phyloP scores from a whole-genome alignment of 495 filamentous ascomycete genomes.

The Cenococcum geophilum region DNA sequence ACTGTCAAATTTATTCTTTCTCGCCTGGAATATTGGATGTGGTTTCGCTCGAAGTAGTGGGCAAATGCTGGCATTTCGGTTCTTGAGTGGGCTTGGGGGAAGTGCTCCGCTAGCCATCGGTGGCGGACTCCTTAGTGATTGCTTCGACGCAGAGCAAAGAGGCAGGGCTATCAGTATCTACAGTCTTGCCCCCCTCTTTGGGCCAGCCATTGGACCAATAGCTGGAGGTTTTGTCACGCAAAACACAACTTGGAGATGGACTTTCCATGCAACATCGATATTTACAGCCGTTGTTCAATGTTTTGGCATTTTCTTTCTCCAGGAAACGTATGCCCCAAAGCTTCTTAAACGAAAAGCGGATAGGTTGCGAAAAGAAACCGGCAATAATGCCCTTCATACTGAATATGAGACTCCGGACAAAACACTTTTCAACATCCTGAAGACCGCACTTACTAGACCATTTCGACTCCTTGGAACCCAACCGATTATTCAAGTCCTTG shows the following conservation, averaged over 20 bases:
- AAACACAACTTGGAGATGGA: slow-evolving; percentile 49
- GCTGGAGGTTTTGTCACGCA: slow-evolving; percentile 54
- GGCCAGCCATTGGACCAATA: slow-evolving; percentile 40
- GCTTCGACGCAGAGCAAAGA: slow-evolving; percentile 38
- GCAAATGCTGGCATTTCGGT: slow-evolving; percentile 41
- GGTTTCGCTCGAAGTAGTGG: slow-evolving; percentile 37
- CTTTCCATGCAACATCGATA: slow-evolving; percentile 48
- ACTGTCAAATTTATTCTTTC: slow-evolving; percentile 38
- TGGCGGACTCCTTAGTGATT: slow-evolving; percentile 39
- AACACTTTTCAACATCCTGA: slow-evolving; percentile 30
- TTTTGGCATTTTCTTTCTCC: slow-evolving; percentile 59
- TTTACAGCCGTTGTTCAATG: slow-evolving; percentile 56
- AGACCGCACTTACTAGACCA: slow-evolving; percentile 38
- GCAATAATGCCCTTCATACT: slow-evolving; percentile 56
- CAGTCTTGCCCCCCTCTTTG: slow-evolving; percentile 39
- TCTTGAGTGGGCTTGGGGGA: slow-evolving; percentile 40
- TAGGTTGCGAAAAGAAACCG: slow-evolving; percentile 56
- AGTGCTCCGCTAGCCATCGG: slow-evolving; percentile 41
- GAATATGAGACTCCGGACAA: slow-evolving; percentile 50
- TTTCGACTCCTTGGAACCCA: slow-evolving; percentile 48
- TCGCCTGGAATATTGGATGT: slow-evolving; percentile 39
- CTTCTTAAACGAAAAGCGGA: slow-evolving; percentile 53
- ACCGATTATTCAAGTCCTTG: slow-evolving; percentile 50
- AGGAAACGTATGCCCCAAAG: slow-evolving; percentile 57
- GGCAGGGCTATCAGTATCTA: slow-evolving; percentile 40